A percentile compares a stretch with the other conserved stretches of the same genome.
Evolutionary conservation across 2,329 filamentous ascomycete species (phyloP).

Genomic region (Gaeumannomyces tritici): DNA sequence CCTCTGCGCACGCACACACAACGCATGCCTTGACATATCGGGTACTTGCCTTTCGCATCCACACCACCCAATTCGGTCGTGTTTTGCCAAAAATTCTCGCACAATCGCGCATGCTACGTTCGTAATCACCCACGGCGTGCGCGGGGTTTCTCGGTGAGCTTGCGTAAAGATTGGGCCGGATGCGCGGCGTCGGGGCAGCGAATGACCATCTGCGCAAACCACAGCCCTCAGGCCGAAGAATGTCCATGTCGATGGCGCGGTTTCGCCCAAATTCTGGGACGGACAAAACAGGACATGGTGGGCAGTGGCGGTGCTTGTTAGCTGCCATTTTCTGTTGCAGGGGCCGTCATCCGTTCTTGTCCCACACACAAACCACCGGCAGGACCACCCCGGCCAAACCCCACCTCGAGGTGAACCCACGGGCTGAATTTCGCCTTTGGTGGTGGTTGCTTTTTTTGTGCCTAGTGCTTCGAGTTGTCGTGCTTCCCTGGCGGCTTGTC

Average conservation of each 20-base stretch:
- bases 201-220: background rate
- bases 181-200: background rate
- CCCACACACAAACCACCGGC: background rate
- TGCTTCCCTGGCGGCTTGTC: background rate
- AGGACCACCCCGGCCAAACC: background rate
- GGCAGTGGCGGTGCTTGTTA: background rate
- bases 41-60: background rate
- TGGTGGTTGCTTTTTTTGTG: background rate
- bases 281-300: too few species aligned
- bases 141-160: background rate
- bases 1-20: too few species aligned
- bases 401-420: background rate
- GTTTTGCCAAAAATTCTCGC: too few species aligned
- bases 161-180: background rate
- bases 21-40: background rate
- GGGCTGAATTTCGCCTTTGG: background rate
- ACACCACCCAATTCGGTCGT: too few species aligned
- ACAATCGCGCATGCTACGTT: background rate
- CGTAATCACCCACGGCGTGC: background rate
- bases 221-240: too few species aligned
- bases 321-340: background rate
- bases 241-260: too few species aligned
- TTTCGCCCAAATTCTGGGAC: too few species aligned
- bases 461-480: background rate
- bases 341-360: background rate